Base-by-base conservation (phyloP, 345 rosid genomes). In the Leavenworthia alabamica region DNA sequence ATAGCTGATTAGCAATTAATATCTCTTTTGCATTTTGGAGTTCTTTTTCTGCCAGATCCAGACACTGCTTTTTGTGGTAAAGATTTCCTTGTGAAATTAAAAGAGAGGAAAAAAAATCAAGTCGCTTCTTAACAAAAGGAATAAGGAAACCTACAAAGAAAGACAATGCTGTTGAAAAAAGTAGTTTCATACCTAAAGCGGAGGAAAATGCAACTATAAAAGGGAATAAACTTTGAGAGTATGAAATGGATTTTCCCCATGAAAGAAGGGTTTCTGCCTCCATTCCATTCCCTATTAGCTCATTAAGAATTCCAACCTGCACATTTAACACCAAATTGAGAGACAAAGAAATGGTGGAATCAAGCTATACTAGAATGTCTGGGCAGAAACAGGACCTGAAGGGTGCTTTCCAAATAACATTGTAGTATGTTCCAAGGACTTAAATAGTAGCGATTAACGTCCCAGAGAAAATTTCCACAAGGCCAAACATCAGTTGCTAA, bases 361-460 rank as follows among this genome's bases (percentile, higher is more conserved):
- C 11, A 8, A 2, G 24, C 58, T 57, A 56, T 22, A 55, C 23
- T 31, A 68, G 42, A 72, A 20, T 56, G 39, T 41, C 42, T 63
- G 66, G 53, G 58, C 46, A 74, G 46, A 50, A 73, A 11, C 36
- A 51, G 54, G 56, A 92, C 98, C 94, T 93, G 97, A 66, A 89
- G 82, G 66, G 78, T 83, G 81, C 99, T 93, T 72, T 93, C 99
- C 63, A 93, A 83, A 68, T 86, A 89, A 72, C 86, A 77, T 15
- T 93, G 89, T 56, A 93, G 83, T 60, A 81, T 80, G 66, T 78
- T 85, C 96, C 97, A 93, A 20, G 94, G 83, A 72, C 97, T 93
- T 68, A 89, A 81, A 78, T 89, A 80, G 51, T 57, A 76, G 55
- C 64, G 71, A 60, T 76, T 82, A 32, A 76, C 24, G 44, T 86